Evolutionary conservation across 768 basidiomycete species (phyloP).

Genomic region (Brasilioporus rufonigricans): DNA sequence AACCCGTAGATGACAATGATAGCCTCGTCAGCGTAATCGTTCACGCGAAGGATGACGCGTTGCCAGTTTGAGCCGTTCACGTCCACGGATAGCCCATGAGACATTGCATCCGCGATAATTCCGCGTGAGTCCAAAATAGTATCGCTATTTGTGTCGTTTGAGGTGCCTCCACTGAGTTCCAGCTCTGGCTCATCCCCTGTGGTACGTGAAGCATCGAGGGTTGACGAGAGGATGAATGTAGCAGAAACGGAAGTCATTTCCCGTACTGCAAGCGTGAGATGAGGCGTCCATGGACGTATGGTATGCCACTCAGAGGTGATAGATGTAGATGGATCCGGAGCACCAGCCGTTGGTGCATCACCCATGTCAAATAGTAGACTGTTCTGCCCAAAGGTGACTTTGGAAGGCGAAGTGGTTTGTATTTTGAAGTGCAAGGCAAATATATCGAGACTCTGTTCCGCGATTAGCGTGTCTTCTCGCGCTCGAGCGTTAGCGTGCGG

Average conservation of each 20-base stretch:
- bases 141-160: constrained; percentile 36
- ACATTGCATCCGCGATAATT: constrained; percentile 63
- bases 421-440: neutral
- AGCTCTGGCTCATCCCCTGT: constrained; percentile 25
- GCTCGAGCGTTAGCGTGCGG: neutral
- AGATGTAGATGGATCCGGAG: constrained; percentile 18
- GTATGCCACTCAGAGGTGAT: constrained; percentile 54
- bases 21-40: constrained; percentile 81
- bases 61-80: constrained; percentile 81
- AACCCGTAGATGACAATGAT: constrained; percentile 90
- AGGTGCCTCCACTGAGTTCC: constrained; percentile 31
- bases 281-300: constrained; percentile 74
- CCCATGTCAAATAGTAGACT: constrained; percentile 13
- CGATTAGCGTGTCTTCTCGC: neutral
- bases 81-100: constrained; percentile 73
- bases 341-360: constrained; percentile 6
- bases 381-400: neutral
- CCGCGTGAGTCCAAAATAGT: constrained; percentile 34
- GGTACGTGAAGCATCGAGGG: constrained; percentile 33
- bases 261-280: constrained; percentile 65
- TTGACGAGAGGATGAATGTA: constrained; percentile 70
- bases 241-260: constrained; percentile 83
- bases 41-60: constrained; percentile 73
- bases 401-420: neutral
- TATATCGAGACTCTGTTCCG: neutral